Evolutionary conservation across 1,284 basidiomycete species (phyloP), one percentile per base, ranked within the genome.

Genomic region (Caloboletus inedulis): DNA sequence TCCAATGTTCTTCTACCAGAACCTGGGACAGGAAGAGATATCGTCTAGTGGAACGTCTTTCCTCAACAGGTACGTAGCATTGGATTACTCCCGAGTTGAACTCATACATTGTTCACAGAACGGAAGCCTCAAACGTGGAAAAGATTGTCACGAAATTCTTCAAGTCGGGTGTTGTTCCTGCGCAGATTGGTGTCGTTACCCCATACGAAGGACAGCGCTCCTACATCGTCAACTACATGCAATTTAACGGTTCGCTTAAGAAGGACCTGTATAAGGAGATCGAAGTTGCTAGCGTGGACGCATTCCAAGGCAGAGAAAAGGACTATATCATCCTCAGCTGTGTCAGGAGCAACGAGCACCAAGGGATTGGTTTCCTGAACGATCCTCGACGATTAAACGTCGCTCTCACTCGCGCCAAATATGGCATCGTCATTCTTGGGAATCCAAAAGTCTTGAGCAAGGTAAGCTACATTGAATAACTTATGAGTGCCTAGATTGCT

Each of bases 1-100:
- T 7, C 97, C 97, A 18, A 99, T 99, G 96, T 97, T 98, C 78
- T 99, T 99, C 78, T 98, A 98, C 74, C 95, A 98, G 78, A 99
- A 99, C 68, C 73, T 99, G 43, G 97, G 97, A 0, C 97, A 98
- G 62, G 97, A 99, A 69, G 97, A 99, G 71, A 99, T 99, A 59
- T 98, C 95, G 23, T 94, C 91, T 52, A 96, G 92, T 67, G 97
- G 97, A 44, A 99, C 97, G 0, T 98, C 96, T 8, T 99, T 98
- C 82, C 79, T 99, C 62, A 99, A 99, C 71, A 84, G 89, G 87
- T 85, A 52, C 30, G 56, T 47, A 25, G 44, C 46, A 19, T 46
- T 37, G 40, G 47, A 42, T 55, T 59, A 7, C 1, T 40, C 41
- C 8, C 16, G 37, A 30, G 30, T 43, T 43, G 12, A 13, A 12